phyloP scores from a whole-genome alignment of 257 asterid species.

The Phtheirospermum japonicum region DNA sequence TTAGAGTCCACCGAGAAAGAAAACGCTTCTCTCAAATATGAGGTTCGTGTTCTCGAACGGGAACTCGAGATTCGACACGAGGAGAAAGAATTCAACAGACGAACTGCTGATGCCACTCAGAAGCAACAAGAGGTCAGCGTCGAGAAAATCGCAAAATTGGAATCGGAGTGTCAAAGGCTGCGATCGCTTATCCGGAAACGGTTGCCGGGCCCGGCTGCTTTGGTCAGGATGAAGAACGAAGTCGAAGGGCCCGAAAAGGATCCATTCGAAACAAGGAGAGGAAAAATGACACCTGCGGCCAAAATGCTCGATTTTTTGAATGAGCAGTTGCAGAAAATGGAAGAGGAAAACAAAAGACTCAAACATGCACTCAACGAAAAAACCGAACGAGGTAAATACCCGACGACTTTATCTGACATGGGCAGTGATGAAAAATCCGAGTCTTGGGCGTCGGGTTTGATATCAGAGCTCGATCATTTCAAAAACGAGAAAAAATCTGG shows the following conservation, averaged over 20 bases:
- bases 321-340: not conserved
- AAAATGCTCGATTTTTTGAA: slow-evolving; percentile 18
- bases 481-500: slow-evolving; percentile 40
- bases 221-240: slow-evolving; percentile 69
- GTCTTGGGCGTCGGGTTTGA: slow-evolving; percentile 44
- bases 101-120: slow-evolving; percentile 56
- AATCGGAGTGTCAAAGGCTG: slow-evolving; percentile 70
- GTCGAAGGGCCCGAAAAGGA: slow-evolving; percentile 51
- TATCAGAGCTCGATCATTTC: slow-evolving; percentile 54
- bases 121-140: slow-evolving; percentile 61
- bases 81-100: slow-evolving; percentile 71
- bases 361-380: not conserved
- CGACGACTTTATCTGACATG: slow-evolving; percentile 45
- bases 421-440: slow-evolving; percentile 63
- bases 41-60: slow-evolving; percentile 72
- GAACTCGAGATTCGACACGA: slow-evolving; percentile 79
- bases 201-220: slow-evolving; percentile 73
- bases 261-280: slow-evolving; percentile 43
- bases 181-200: slow-evolving; percentile 70
- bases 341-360: not conserved
- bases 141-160: slow-evolving; percentile 57
- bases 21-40: slow-evolving; percentile 64
- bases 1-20: slow-evolving; percentile 68
- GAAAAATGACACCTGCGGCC: slow-evolving; percentile 27
- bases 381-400: slow-evolving; percentile 36